Conservation (phyloP, 495 filamentous ascomycete species). For the Aspergillus taichungensis region DNA sequence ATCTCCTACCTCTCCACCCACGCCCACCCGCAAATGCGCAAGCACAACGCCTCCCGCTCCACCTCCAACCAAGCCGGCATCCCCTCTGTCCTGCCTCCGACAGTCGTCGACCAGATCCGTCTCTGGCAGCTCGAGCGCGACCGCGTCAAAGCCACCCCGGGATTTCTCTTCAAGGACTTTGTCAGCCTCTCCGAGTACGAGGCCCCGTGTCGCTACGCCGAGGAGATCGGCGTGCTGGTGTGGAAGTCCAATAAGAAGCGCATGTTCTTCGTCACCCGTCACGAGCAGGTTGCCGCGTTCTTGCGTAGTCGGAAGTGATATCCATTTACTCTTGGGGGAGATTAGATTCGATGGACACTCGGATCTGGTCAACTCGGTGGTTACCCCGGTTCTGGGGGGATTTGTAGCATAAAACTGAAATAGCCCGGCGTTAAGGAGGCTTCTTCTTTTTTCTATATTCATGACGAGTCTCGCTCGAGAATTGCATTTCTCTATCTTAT, state of each 20-base stretch:
- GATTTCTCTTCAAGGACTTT: conserved; percentile 89
- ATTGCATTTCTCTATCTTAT: no score
- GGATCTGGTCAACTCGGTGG: no score
- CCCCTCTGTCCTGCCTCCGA: conserved; percentile 71
- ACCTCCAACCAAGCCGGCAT: conserved; percentile 28
- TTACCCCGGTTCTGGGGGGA: no score
- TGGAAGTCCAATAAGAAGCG: conserved; percentile 74
- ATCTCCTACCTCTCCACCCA: conserved; percentile 80
- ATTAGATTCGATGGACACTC: no score
- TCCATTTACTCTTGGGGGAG: no score
- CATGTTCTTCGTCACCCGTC: conserved; percentile 78
- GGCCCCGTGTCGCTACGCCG: conserved; percentile 66
- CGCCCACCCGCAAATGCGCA: conserved; percentile 86
- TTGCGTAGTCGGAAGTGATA: conserved; percentile 50
- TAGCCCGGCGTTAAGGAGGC: no score
- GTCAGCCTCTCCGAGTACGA: conserved; percentile 66
- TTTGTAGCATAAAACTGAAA: no score
- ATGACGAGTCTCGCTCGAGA: no score
- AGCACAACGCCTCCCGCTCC: conserved; percentile 44
- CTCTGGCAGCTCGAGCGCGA: conserved; percentile 98
- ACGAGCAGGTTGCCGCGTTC: conserved; percentile 76
- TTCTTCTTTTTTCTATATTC: no score
- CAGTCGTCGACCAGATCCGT: conserved; percentile 93
- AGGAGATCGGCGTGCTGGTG: conserved; percentile 82
- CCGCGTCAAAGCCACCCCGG: conserved; percentile 69